A percentile compares a stretch with the other conserved stretches of the same genome.
phyloP scores from a whole-genome alignment of 164 flowering plant genomes.

The Cinnamomum chago region DNA sequence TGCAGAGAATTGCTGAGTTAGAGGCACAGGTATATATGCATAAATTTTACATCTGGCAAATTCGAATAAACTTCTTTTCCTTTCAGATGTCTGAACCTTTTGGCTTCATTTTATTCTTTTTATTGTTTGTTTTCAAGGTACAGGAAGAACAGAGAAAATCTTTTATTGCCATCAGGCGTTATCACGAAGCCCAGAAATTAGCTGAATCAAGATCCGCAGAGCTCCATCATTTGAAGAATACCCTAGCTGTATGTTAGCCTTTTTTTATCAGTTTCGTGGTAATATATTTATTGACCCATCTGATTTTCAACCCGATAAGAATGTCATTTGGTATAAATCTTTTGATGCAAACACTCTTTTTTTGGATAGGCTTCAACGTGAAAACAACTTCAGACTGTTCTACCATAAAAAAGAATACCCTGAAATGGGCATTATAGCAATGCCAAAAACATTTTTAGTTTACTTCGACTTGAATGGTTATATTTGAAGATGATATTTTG shows the following conservation, averaged over 20 bases:
- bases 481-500: neutral
- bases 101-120: neutral
- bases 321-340: neutral
- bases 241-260: slow-evolving; percentile 16
- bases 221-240: slow-evolving; percentile 8
- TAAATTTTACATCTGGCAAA: neutral
- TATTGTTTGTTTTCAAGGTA: slow-evolving; percentile 27
- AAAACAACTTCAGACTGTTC: too few relatives aligned
- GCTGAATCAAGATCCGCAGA: slow-evolving; percentile 19
- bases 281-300: neutral
- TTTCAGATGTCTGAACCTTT: neutral
- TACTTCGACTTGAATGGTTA: neutral
- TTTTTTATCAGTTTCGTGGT: neutral
- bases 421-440: too few relatives aligned
- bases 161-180: slow-evolving; percentile 17
- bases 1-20: slow-evolving; percentile 76
- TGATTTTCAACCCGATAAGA: neutral
- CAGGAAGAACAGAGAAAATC: slow-evolving; percentile 34
- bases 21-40: slow-evolving; percentile 59
- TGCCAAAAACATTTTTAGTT: neutral
- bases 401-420: too few relatives aligned
- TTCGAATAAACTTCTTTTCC: neutral
- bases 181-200: slow-evolving; percentile 24
- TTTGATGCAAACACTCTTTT: neutral
- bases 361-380: too few relatives aligned